phyloP scores from a whole-genome alignment of 2,329 filamentous ascomycete genomes.

The Alternaria incomplexa region DNA sequence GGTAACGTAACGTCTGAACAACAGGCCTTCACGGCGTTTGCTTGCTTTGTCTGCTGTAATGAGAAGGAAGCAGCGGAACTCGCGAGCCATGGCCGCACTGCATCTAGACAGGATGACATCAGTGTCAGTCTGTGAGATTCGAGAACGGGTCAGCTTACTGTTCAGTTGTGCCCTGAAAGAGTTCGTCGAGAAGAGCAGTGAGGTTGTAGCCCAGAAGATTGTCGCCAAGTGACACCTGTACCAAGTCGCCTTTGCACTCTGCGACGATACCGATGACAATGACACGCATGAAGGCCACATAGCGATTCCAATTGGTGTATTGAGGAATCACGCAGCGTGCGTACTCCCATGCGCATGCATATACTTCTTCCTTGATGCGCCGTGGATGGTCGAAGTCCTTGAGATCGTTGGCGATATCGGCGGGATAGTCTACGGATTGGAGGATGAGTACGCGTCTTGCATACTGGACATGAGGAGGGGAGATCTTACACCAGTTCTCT shows the following conservation, averaged over 20 bases:
- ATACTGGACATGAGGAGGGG: not conserved
- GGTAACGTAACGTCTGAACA: constrained; percentile 40
- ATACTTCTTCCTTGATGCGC: constrained; percentile 9
- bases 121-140: not conserved
- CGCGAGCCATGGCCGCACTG: constrained; percentile 16
- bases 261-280: constrained; percentile 28
- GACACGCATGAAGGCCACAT: constrained; percentile 25
- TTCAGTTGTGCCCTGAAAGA: not conserved
- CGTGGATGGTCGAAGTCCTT: not conserved
- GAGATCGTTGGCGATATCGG: not conserved
- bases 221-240: constrained; percentile 6
- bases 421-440: not conserved
- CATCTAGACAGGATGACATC: not conserved
- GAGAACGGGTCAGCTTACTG: not conserved
- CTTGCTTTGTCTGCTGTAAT: constrained; percentile 24
- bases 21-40: constrained; percentile 10
- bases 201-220: not conserved
- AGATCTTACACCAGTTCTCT: not conserved
- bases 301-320: constrained; percentile 27
- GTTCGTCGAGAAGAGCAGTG: not conserved
- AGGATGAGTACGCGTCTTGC: not conserved
- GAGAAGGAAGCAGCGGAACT: constrained; percentile 22
- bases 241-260: constrained; percentile 19
- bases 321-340: constrained; percentile 27
- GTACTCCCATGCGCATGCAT: constrained; percentile 31